Base-by-base conservation (phyloP, 148 eudicot species). In the Persicaria tinctoria region DNA sequence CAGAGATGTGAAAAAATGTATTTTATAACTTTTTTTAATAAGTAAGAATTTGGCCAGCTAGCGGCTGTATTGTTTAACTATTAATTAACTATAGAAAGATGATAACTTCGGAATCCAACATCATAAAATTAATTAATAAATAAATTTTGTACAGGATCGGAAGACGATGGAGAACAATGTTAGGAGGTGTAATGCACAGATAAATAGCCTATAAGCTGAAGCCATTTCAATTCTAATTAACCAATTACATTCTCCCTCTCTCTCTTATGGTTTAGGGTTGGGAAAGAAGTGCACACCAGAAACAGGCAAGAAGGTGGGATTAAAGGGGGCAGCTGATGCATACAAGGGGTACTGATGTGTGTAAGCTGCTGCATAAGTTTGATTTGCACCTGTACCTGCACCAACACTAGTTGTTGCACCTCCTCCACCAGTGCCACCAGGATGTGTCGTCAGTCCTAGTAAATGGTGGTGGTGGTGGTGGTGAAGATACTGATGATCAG, bases 241-340 rank as follows among this genome's bases (percentile, higher is more conserved):
- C 47, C 18, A 16, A 44, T 0, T 60, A 13, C 1, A 13, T 2
- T 13, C 4, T 2, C 3, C 4, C 3, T 16, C 18, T n/a, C 66
- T n/a, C 38, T n/a, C 7, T 60, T 77, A 80, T 53, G 86, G 82
- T 76, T 78, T 85, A 72, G 91, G 88, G 76, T 84, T 85, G 51
- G 87, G 87, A 76, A 88, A 87, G 79, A 88, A 90, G 69, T 84
- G 91, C 80, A 81, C 83, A 84, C 83, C 83, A 74, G 77, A 23
- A 70, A 84, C 70, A 86, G 77, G 64, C 83, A 85, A 66, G 18
- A 38, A 66, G 18, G 5, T 53, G 46, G 90, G 74, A 84, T 76
- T 78, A 76, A 76, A 81, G 68, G 86, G 83, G 73, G 83, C 84
- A 77, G 73, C 49, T 13, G 73, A 38, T 27, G 73, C 48, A 70